A percentile compares a stretch with the other conserved stretches of the same genome.
phyloP scores from a whole-genome alignment of 306 rosid genomes.

The Corylus avellana region DNA sequence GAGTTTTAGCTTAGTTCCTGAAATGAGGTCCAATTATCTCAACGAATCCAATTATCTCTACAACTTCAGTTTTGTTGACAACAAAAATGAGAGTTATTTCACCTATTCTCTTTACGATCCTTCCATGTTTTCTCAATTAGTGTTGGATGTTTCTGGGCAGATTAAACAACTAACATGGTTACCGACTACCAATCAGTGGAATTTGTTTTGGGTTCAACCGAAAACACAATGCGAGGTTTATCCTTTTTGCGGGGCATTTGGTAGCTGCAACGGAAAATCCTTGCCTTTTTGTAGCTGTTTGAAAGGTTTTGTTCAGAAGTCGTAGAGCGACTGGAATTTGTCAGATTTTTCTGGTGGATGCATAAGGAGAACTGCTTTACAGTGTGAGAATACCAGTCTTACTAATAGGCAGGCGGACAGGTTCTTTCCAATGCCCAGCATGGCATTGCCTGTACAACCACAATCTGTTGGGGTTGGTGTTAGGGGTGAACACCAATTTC shows the following conservation, averaged over 20 bases:
- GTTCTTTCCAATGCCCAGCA: slow-evolving; percentile 31
- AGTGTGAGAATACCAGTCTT: slow-evolving; percentile 23
- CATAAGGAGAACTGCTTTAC: not conserved
- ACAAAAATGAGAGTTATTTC: not conserved
- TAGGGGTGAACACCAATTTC: too few species aligned
- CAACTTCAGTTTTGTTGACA: not conserved
- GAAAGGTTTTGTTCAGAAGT: not conserved
- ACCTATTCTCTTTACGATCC: not conserved
- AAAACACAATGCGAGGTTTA: not conserved
- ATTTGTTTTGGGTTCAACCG: not conserved
- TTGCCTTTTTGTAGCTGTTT: not conserved
- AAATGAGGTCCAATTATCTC: not conserved
- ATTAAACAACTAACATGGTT: not conserved
- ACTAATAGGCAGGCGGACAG: slow-evolving; percentile 34
- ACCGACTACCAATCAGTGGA: not conserved
- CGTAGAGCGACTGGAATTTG: not conserved
- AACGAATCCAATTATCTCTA: not conserved
- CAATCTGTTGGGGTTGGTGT: slow-evolving; percentile 23
- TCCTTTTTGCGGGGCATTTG: slow-evolving; percentile 4
- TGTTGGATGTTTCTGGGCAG: not conserved
- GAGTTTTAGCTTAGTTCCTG: not conserved
- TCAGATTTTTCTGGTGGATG: not conserved
- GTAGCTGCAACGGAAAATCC: not conserved
- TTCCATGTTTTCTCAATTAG: not conserved
- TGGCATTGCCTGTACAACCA: slow-evolving; percentile 38